phyloP scores from a whole-genome alignment of 805 yeast species.

The Wickerhamiella slavikovae region DNA sequence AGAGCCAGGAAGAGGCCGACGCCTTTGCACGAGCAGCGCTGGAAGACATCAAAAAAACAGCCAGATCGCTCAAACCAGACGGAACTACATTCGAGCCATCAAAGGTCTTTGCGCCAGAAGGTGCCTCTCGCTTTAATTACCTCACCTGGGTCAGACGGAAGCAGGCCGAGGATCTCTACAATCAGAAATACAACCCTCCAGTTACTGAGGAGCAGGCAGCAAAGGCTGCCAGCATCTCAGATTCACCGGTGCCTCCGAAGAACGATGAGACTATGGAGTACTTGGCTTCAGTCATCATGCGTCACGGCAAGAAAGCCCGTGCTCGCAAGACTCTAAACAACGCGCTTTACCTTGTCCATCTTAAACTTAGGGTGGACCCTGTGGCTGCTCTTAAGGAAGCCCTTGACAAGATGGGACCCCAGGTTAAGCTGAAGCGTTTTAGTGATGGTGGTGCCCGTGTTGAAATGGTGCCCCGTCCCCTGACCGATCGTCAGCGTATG shows the following conservation, averaged over 20 bases:
- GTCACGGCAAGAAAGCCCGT: slow-evolving; percentile 66
- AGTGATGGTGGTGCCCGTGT: slow-evolving; percentile 77
- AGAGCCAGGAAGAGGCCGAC: slow-evolving; percentile 15
- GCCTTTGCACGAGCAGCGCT: slow-evolving; percentile 24
- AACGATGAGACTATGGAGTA: slow-evolving; percentile 55
- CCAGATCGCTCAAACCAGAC: slow-evolving; percentile 20
- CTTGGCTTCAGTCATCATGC: slow-evolving; percentile 76
- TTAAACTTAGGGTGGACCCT: slow-evolving; percentile 61
- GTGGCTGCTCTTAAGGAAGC: slow-evolving; percentile 51
- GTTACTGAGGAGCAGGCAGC: slow-evolving; percentile 41
- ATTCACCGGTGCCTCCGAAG: slow-evolving; percentile 35
- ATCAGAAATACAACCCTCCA: slow-evolving; percentile 23
- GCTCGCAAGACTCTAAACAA: slow-evolving; percentile 56
- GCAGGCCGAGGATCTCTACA: slow-evolving; percentile 5
- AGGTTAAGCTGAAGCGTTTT: slow-evolving; percentile 54
- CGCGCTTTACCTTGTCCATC: slow-evolving; percentile 61
- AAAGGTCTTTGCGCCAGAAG: slow-evolving; percentile 23
- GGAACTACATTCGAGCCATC: slow-evolving; percentile 20
- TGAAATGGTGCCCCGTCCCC: slow-evolving; percentile 60
- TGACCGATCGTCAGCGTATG: slow-evolving; percentile 61
- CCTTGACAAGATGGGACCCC: slow-evolving; percentile 66
- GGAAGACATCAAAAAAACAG: slow-evolving; percentile 20
- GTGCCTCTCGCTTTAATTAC: slow-evolving; percentile 16
- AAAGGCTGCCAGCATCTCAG: slow-evolving; percentile 30
- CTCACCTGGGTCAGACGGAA: too few species aligned